Conservation (phyloP, 192 early-diverging fungal genomes). For the Cetraspora pellucida region DNA sequence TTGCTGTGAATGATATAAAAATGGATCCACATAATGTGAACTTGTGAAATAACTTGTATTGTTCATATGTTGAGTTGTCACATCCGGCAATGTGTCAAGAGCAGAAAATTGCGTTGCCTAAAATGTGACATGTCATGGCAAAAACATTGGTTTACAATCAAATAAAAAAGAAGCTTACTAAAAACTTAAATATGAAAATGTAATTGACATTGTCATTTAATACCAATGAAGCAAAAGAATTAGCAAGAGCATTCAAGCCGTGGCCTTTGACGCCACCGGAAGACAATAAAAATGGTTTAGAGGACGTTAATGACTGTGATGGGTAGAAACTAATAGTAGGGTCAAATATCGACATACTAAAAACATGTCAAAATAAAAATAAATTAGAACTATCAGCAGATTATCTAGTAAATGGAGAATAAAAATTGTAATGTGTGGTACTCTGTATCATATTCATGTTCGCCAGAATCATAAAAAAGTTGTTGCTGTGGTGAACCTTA, state of each 20-base stretch:
- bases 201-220: conserved; percentile 17
- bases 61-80: not conserved
- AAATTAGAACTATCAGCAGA: not conserved
- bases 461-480: conserved; percentile 19
- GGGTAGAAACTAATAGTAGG: conserved; percentile 3
- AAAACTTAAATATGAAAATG: not conserved
- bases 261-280: not conserved
- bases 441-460: conserved; percentile 24
- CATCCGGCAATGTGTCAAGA: not conserved
- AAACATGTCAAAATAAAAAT: not conserved
- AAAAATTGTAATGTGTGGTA: not conserved
- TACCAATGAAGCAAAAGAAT: conserved; percentile 34
- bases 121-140: not conserved
- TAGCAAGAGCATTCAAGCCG: conserved; percentile 26
- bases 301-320: not conserved
- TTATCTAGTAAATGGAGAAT: not conserved
- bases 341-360: conserved; percentile 7
- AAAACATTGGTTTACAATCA: not conserved
- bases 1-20: conserved; percentile 23
- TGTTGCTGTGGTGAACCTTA: conserved; percentile 20
- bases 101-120: conserved; percentile 1
- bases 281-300: not conserved
- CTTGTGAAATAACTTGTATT: conserved; percentile 17
- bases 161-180: not conserved
- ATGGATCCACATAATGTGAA: conserved; percentile 7